phyloP scores from a whole-genome alignment of 2,329 filamentous ascomycete species.

The Basipetospora sp. region DNA sequence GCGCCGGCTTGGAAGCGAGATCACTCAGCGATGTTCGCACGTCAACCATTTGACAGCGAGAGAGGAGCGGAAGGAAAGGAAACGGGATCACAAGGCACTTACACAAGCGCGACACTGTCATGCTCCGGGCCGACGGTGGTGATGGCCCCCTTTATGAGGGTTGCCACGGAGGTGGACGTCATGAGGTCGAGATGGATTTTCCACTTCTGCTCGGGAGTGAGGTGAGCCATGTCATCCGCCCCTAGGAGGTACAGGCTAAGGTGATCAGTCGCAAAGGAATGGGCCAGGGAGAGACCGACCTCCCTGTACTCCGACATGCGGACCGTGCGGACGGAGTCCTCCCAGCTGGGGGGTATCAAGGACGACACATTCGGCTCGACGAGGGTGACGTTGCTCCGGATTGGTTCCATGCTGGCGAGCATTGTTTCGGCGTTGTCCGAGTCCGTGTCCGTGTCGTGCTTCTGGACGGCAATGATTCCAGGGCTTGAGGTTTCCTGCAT shows the following conservation, averaged over 20 bases:
- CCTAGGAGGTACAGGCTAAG: slow-evolving; percentile 62
- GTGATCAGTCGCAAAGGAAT: slow-evolving; percentile 63
- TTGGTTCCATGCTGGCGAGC: slow-evolving; percentile 30
- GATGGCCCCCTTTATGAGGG: slow-evolving; percentile 59
- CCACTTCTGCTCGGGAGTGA: slow-evolving; percentile 56
- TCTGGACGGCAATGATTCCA: no score
- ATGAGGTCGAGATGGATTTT: slow-evolving; percentile 63
- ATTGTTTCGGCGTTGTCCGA: no score
- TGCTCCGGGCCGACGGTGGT: slow-evolving; percentile 62
- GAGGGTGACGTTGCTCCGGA: slow-evolving; percentile 17
- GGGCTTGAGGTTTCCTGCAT: no score
- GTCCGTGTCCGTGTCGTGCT: no score
- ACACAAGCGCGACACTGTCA: slow-evolving; percentile 69
- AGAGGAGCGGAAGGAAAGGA: neutral
- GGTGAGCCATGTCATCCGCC: slow-evolving; percentile 49
- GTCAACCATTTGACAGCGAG: neutral
- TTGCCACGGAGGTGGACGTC: slow-evolving; percentile 62
- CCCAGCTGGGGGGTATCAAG: slow-evolving; percentile 32
- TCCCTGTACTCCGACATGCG: slow-evolving; percentile 53
- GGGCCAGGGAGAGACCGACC: slow-evolving; percentile 56
- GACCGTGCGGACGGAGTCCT: slow-evolving; percentile 46
- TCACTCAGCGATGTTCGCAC: no score
- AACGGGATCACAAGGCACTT: slow-evolving; percentile 19
- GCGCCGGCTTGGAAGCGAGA: no score
- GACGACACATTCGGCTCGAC: slow-evolving; percentile 15